Base-by-base conservation (phyloP, 306 rosid species). In the Gleditsia sinensis region DNA sequence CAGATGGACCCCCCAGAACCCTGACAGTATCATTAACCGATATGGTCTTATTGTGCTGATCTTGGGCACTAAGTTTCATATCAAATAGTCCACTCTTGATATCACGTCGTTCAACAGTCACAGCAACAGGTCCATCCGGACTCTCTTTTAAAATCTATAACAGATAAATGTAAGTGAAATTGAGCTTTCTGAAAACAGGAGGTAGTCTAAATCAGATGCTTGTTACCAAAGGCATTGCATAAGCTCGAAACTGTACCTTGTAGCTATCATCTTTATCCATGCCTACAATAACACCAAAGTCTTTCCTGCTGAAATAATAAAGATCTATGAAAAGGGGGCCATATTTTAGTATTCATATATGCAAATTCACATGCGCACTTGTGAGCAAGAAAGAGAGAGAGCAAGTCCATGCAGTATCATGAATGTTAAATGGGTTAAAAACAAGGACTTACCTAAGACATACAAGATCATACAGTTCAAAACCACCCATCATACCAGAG, bases 261-360 rank as follows among this genome's bases (percentile, higher is more conserved):
- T 86, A 95, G 66, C 68, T 81, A 76, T 88, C 91, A 81, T 86
- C 98, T 74, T 92, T 95, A 83, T 90, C 99, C 75, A 71, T 73
- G 80, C 97, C 86, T 76, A 90, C 43, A 39, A 95, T 88, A 49
- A 95, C 75, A 71, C 99, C 99, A 74, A 92, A 95, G 71, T 95
- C 98, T 83, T 88, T 90, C 82, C 85, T 85, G 39, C 99, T 95
- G 91, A 87, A 88, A 81, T 24, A 69, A 70, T 16, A 75, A 81
- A 62, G 36, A 57, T 7, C 39, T 53, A 20, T 54, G 75, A 56
- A 46, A 59, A 50, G 45, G 46, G 77, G 49, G 45, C 3, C 27
- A 50, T 3, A 27, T 0, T n/a, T n/a, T n/a, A n/a, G 20, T 12
- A 59, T 25, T 9, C 20, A 24, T 24, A 9, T 45, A 58, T 17